Evolutionary conservation across 1,139 yeast genomes (phyloP), one percentile per base, ranked within the genome.

Genomic region (Saccharomycopsis crataegensis): DNA sequence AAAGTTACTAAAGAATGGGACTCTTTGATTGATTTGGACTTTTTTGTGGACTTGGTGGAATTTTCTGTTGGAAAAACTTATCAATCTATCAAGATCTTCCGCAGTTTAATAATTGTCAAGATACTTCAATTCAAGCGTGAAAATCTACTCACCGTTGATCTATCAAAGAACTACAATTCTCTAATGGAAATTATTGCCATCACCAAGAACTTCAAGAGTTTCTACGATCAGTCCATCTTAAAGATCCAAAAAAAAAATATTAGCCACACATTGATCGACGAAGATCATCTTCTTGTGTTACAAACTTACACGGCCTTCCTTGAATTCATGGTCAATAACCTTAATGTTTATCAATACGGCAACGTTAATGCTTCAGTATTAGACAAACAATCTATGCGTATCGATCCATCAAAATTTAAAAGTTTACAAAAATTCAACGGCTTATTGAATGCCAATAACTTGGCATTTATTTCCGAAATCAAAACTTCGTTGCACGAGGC

Each of bases 11-110:
- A 36, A n/a, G 22, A 49, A 14, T 22, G 42, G 7, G 50, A 43
- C 17, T 22, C 45, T 22, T 16, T 46, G n/a, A 16, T 9, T 33
- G 49, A 48, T 28, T 41, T 54, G 11, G 50, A 52, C 14, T 16
- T 22, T 28, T 46, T 55, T 22, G 33, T 17, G 8, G 49, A 48
- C 8, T 48, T 55, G 41, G 36, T 43, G 6, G 57, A 55, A 17
- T 53, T 31, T 43, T 45, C 52, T 7, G 31, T 55, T 8, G 41
- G 50, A 7, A 49, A 51, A 37, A 54, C 57, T 8, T 56, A 51
- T 41, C 59, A 56, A 40, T 54, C 57, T 12, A 51, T 54, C 11
- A 49, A 50, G 33, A 33, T 52, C 22, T 50, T 42, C 33, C 22
- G 41, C 33, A 46, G 50, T 36, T 40, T 51, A 11, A 31, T 56